Conservation (phyloP, 495 filamentous ascomycete genomes). For the Aspergillus taichungensis region DNA sequence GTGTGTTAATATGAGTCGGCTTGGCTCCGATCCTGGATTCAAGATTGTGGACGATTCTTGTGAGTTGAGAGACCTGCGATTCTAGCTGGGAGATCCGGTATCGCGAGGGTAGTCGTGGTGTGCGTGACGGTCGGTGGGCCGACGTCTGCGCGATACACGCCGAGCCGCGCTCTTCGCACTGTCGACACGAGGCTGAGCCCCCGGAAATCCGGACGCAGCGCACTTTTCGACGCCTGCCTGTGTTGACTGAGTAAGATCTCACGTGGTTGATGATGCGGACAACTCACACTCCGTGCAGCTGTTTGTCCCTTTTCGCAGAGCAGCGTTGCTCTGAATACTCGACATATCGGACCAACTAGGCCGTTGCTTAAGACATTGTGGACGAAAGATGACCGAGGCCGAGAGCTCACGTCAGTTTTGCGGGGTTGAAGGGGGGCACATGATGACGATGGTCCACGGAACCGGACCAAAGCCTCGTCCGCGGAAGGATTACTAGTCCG, state of each 20-base stretch:
- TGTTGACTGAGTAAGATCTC: neutral
- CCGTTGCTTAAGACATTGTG: neutral
- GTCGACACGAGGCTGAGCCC: conserved; percentile 12
- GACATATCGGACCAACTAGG: neutral
- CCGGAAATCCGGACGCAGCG: conserved; percentile 19
- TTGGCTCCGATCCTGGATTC: conserved; percentile 12
- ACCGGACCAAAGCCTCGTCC: conserved; percentile 10
- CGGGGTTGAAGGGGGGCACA: too few relatives aligned
- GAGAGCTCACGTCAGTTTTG: neutral
- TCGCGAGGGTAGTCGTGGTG: conserved; percentile 14
- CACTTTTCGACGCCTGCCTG: conserved; percentile 22
- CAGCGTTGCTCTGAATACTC: neutral
- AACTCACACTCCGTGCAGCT: conserved; percentile 33
- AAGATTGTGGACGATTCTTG: conserved; percentile 10
- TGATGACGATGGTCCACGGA: neutral
- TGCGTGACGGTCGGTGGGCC: conserved; percentile 5
- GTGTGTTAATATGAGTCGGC: neutral
- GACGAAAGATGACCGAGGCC: neutral
- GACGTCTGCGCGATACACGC: conserved; percentile 15
- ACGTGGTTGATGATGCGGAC: neutral
- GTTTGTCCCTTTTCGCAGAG: conserved; percentile 26
- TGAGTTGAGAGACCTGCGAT: conserved; percentile 13
- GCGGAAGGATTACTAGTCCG: conserved; percentile 1
- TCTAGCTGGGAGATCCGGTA: conserved; percentile 18
- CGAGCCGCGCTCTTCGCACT: conserved; percentile 16